Percentiles rank a stretch among this genome's conserved stretches.
These are phyloP conservation scores for Penicillium sp. DNA, from an alignment of 2,329 filamentous ascomycete genomes.

Conservation along the genomic window DNA sequence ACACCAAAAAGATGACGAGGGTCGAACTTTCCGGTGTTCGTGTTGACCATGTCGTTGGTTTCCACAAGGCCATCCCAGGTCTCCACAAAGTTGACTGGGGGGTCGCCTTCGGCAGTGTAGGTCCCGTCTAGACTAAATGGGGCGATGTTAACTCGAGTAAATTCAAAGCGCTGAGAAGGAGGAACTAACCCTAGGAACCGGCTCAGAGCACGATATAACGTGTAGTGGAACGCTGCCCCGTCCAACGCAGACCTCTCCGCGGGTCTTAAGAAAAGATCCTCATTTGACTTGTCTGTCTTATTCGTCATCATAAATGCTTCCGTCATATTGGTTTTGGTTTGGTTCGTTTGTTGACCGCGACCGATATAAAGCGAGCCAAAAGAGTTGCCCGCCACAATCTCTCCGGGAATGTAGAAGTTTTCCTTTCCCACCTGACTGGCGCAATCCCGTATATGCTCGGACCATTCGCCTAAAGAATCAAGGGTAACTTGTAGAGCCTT, in stretches of 20 bases:
- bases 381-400: constrained; percentile 63
- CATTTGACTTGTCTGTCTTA: constrained; percentile 23
- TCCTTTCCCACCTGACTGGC: constrained; percentile 57
- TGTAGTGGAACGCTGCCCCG: constrained; percentile 63
- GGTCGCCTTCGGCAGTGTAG: constrained; percentile 54
- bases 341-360: constrained; percentile 58
- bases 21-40: constrained; percentile 61
- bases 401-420: constrained; percentile 65
- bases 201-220: constrained; percentile 61
- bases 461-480: constrained; percentile 61
- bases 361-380: constrained; percentile 63
- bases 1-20: constrained; percentile 65
- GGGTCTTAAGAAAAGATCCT: not conserved
- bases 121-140: constrained; percentile 51
- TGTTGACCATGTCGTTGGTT: constrained; percentile 61
- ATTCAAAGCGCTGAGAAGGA: not conserved
- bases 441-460: constrained; percentile 58
- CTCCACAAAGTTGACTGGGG: constrained; percentile 54
- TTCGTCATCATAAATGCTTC: constrained; percentile 53
- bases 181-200: constrained; percentile 53
- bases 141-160: not conserved
- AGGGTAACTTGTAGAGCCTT: constrained; percentile 65
- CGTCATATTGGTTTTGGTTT: constrained; percentile 45
- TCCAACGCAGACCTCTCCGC: constrained; percentile 51
- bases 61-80: constrained; percentile 58